These are phyloP conservation scores for Penicillium ochrochloron DNA, from an alignment of 495 filamentous ascomycete genomes.

Conservation along the genomic window DNA sequence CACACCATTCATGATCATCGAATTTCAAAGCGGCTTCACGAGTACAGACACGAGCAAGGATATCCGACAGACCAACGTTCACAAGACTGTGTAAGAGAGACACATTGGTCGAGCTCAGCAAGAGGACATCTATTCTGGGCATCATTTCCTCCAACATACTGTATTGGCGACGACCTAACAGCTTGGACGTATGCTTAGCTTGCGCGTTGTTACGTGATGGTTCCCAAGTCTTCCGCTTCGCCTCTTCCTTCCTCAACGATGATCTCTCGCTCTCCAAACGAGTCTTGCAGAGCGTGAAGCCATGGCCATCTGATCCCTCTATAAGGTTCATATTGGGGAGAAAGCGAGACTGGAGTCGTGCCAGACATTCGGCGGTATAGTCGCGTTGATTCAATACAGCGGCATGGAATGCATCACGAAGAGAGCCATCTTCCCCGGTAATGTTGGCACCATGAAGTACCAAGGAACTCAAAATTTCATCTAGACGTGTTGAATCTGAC, in stretches of 20 bases:
- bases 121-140: background rate
- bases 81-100: background rate
- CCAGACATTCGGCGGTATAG: background rate
- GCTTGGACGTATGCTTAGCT: background rate
- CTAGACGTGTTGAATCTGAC: background rate
- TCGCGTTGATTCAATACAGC: background rate
- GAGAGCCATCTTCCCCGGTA: background rate
- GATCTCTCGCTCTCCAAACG: background rate
- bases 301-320: background rate
- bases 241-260: background rate
- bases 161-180: background rate
- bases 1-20: slow-evolving; percentile 1
- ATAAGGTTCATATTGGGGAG: background rate
- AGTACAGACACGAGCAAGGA: background rate
- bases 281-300: background rate
- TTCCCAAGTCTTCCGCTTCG: background rate
- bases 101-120: background rate
- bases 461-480: background rate
- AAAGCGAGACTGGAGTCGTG: background rate
- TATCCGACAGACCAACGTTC: background rate
- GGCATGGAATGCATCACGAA: background rate
- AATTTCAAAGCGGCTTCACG: background rate
- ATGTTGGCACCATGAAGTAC: background rate
- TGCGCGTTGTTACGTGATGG: background rate
- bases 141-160: background rate